Evolutionary conservation across 108 stramenopile species (phyloP).

Genomic region (Cylindrotheca fusiformis): DNA sequence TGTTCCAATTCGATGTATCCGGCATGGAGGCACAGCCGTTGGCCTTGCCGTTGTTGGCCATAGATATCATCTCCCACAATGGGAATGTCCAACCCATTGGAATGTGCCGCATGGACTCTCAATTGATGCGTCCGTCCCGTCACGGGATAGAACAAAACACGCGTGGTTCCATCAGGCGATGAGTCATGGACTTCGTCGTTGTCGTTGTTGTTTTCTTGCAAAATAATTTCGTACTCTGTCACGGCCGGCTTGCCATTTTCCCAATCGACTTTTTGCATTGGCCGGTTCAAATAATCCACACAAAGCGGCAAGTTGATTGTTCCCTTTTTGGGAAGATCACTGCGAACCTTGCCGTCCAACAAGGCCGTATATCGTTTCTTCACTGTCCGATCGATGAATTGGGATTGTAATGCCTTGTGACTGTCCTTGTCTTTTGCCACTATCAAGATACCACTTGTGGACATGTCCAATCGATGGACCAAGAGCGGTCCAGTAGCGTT

Average conservation of each 20-base stretch:
- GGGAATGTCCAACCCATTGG: constrained; percentile 15
- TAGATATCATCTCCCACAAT: constrained; percentile 32
- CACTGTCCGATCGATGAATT: constrained; percentile 21
- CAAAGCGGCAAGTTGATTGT: constrained; percentile 16
- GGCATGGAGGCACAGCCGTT: constrained; percentile 26
- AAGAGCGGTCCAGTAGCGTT: constrained; percentile 18
- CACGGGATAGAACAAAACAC: constrained; percentile 18
- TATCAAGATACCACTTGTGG: constrained; percentile 15
- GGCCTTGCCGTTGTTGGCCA: constrained; percentile 17
- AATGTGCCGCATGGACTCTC: constrained; percentile 25
- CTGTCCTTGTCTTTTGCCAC: constrained; percentile 18
- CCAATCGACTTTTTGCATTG: constrained; percentile 27
- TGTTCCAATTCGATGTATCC: constrained; percentile 15
- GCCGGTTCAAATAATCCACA: constrained; percentile 22
- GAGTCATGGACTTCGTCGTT: neutral
- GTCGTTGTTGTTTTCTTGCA: neutral
- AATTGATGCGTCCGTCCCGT: constrained; percentile 29
- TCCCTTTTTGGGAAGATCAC: neutral
- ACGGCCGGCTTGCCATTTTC: constrained; percentile 20
- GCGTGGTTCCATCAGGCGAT: constrained; percentile 2
- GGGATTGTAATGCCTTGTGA: constrained; percentile 16
- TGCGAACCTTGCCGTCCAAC: constrained; percentile 12
- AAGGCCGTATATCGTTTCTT: constrained; percentile 28
- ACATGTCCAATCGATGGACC: constrained; percentile 28
- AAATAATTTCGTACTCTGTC: constrained; percentile 19